Conservation (phyloP, 2,329 filamentous ascomycete genomes). For the Colletotrichum phormii region DNA sequence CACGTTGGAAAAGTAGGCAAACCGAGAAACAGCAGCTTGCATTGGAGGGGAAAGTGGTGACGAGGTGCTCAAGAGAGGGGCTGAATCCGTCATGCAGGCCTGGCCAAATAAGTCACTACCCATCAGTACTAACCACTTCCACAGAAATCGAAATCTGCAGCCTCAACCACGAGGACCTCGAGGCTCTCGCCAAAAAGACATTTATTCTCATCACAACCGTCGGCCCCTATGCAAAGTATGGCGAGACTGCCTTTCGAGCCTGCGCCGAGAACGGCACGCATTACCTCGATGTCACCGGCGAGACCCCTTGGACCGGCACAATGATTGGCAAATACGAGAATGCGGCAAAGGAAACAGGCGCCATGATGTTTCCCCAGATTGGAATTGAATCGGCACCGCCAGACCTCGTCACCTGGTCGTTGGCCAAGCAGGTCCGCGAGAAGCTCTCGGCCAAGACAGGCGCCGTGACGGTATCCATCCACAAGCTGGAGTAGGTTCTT, state of each 20-base stretch:
- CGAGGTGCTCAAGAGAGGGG: neutral
- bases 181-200: constrained; percentile 65
- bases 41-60: neutral
- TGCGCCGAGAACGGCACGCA: constrained; percentile 73
- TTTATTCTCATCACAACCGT: constrained; percentile 68
- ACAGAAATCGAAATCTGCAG: constrained; percentile 65
- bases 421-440: constrained; percentile 63
- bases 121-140: constrained; percentile 1
- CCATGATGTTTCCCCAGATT: constrained; percentile 70
- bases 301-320: constrained; percentile 65
- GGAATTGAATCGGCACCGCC: constrained; percentile 72
- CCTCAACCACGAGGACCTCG: constrained; percentile 58
- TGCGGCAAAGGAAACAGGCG: constrained; percentile 63
- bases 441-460: constrained; percentile 60
- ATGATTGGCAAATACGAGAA: constrained; percentile 72
- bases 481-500: constrained; percentile 52
- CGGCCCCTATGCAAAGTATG: constrained; percentile 68
- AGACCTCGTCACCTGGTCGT: constrained; percentile 67
- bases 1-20: neutral
- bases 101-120: neutral
- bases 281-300: constrained; percentile 73
- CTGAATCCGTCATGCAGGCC: constrained; percentile 6
- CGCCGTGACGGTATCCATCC: constrained; percentile 65
- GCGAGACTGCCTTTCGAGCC: constrained; percentile 69
- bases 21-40: neutral